Conservation (phyloP, 1,284 basidiomycete genomes). For the Athelia psychrophila region DNA sequence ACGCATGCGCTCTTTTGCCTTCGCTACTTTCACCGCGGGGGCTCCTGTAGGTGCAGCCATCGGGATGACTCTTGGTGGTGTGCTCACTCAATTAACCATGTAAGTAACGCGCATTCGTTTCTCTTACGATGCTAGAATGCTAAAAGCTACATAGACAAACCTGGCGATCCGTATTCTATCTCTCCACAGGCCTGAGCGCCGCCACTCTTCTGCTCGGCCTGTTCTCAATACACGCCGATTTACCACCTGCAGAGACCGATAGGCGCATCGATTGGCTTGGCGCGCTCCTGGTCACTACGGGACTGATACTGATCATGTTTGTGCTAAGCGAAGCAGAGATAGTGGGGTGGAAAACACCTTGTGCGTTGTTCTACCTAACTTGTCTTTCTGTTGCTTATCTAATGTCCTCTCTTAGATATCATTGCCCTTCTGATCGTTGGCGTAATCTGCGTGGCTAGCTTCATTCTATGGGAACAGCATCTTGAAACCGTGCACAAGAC, state of each 20-base stretch:
- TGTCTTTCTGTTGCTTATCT: background rate
- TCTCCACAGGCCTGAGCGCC: constrained; percentile 44
- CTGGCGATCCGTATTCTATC: constrained; percentile 59
- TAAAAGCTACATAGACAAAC: constrained; percentile 22
- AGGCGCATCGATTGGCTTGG: constrained; percentile 54
- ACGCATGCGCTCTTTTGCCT: constrained; percentile 33
- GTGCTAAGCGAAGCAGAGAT: constrained; percentile 51
- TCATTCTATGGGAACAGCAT: constrained; percentile 61
- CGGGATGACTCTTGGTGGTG: constrained; percentile 44
- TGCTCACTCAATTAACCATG: constrained; percentile 40
- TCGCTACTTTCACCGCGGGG: constrained; percentile 42
- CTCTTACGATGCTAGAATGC: background rate
- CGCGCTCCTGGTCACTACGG: constrained; percentile 43
- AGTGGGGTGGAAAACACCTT: constrained; percentile 55
- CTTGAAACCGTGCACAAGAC: constrained; percentile 36
- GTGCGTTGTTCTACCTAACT: constrained; percentile 26
- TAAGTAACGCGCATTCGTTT: background rate
- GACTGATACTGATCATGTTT: constrained; percentile 52
- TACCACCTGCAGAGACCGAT: constrained; percentile 13
- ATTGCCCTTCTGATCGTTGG: constrained; percentile 56
- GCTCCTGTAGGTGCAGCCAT: constrained; percentile 49
- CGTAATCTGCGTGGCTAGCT: constrained; percentile 46
- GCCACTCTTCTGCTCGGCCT: constrained; percentile 38
- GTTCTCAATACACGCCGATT: constrained; percentile 41
- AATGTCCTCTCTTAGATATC: constrained; percentile 33